phyloP scores from a whole-genome alignment of 2,329 filamentous ascomycete species.

The Blastomyces silverae region DNA sequence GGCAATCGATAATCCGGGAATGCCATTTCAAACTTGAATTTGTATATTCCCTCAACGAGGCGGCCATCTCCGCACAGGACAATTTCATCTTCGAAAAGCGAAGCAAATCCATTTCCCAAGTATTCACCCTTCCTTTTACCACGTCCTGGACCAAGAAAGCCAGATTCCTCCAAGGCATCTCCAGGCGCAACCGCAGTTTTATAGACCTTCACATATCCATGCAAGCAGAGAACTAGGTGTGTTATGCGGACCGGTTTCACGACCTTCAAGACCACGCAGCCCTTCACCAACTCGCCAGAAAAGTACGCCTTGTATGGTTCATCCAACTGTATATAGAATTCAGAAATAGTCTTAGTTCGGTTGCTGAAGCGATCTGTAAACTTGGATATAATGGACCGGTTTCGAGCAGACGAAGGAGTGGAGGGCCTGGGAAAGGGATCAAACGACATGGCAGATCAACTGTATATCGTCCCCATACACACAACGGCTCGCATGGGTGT shows the following conservation, averaged over 20 bases:
- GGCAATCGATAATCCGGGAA: conserved; percentile 55
- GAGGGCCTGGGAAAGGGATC: conserved; percentile 32
- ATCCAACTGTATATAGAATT: conserved; percentile 56
- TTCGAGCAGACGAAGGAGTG: conserved; percentile 36
- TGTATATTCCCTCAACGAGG: conserved; percentile 57
- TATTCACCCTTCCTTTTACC: conserved; percentile 50
- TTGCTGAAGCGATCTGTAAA: conserved; percentile 51
- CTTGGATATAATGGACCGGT: conserved; percentile 46
- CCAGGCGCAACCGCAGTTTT: conserved; percentile 54
- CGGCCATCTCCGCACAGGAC: conserved; percentile 59
- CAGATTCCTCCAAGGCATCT: conserved; percentile 46
- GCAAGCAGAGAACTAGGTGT: conserved; percentile 56
- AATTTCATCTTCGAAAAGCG: conserved; percentile 59
- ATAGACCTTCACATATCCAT: conserved; percentile 60
- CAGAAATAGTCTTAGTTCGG: conserved; percentile 51
- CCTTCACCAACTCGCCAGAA: conserved; percentile 56
- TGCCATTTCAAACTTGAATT: conserved; percentile 58
- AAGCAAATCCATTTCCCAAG: conserved; percentile 58
- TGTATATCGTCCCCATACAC: conserved; percentile 33
- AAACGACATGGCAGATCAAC: conserved; percentile 39
- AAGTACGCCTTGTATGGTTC: conserved; percentile 58
- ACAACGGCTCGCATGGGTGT: neutral
- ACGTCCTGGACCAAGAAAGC: conserved; percentile 49
- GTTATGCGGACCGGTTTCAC: conserved; percentile 56
- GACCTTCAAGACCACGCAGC: conserved; percentile 54